Percentiles rank a stretch among this genome's conserved stretches.
These are phyloP conservation scores for Suillus brevipes DNA, from an alignment of 768 basidiomycete species.

Conservation along the genomic window DNA sequence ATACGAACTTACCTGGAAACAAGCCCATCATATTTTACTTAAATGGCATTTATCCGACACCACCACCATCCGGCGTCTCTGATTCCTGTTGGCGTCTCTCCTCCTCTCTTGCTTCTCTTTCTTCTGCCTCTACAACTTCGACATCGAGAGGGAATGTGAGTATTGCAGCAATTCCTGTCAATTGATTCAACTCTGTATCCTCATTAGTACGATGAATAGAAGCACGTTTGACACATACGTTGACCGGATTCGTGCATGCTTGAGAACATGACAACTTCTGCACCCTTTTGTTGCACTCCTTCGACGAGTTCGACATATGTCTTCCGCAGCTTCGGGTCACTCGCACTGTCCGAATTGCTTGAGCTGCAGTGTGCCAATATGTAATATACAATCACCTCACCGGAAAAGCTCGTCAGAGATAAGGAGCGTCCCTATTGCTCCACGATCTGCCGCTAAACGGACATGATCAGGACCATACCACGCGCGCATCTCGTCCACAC, in stretches of 20 bases:
- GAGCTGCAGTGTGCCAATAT: not conserved
- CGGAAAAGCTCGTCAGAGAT: slow-evolving; percentile 96
- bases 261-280: slow-evolving; percentile 94
- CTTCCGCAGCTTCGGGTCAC: slow-evolving; percentile 74
- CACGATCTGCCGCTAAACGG: slow-evolving; percentile 84
- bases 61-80: slow-evolving; percentile 8
- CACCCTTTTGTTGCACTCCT: slow-evolving; percentile 83
- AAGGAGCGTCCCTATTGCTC: slow-evolving; percentile 89
- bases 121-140: slow-evolving; percentile 93
- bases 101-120: slow-evolving; percentile 66
- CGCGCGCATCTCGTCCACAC: slow-evolving; percentile 89
- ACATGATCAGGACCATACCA: slow-evolving; percentile 99
- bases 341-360: slow-evolving; percentile 53
- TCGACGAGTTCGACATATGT: slow-evolving; percentile 88
- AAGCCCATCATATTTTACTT: not conserved
- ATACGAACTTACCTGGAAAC: not conserved
- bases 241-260: slow-evolving; percentile 99
- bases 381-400: slow-evolving; percentile 38
- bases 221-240: slow-evolving; percentile 54
- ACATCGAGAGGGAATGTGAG: slow-evolving; percentile 94
- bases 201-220: not conserved
- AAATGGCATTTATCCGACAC: not conserved
- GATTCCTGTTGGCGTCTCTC: slow-evolving; percentile 23
- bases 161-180: slow-evolving; percentile 94
- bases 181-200: slow-evolving; percentile 82